A percentile compares a stretch with the other conserved stretches of the same genome.
Conservation (phyloP, 2,329 filamentous ascomycete species). For the Phaeosphaeria sp. region DNA sequence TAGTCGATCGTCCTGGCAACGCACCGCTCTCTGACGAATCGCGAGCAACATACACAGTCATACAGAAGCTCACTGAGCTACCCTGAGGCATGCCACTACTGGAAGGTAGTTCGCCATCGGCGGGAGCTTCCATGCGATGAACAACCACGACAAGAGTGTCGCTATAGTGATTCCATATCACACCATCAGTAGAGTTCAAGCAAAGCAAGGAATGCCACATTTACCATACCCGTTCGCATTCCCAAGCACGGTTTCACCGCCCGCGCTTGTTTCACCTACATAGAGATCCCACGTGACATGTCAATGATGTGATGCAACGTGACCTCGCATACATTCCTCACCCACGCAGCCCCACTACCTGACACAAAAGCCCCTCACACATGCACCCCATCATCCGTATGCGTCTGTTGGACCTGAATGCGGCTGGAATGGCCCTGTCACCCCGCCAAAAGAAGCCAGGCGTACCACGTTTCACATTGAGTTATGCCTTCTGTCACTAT, state of each 20-base stretch:
- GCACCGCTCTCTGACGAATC: constrained; percentile 56
- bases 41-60: constrained; percentile 28
- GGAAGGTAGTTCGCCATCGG: not conserved
- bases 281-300: not conserved
- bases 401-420: not conserved
- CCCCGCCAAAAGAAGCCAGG: not conserved
- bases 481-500: not conserved
- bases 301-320: not conserved
- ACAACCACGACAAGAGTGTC: not conserved
- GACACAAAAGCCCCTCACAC: not conserved
- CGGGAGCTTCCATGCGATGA: not conserved
- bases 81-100: constrained; percentile 9
- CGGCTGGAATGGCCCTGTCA: not conserved
- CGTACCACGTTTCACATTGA: not conserved
- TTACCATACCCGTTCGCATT: not conserved
- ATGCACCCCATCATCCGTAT: not conserved
- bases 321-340: not conserved
- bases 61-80: constrained; percentile 48
- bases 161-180: not conserved
- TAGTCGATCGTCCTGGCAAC: constrained; percentile 72
- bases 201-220: too few species aligned
- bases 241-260: not conserved
- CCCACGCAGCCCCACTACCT: not conserved
- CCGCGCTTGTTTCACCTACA: not conserved
- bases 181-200: not conserved